These are phyloP conservation scores for Dionaea muscipula DNA, from an alignment of 179 eudicot genomes.

Conservation along the genomic window DNA sequence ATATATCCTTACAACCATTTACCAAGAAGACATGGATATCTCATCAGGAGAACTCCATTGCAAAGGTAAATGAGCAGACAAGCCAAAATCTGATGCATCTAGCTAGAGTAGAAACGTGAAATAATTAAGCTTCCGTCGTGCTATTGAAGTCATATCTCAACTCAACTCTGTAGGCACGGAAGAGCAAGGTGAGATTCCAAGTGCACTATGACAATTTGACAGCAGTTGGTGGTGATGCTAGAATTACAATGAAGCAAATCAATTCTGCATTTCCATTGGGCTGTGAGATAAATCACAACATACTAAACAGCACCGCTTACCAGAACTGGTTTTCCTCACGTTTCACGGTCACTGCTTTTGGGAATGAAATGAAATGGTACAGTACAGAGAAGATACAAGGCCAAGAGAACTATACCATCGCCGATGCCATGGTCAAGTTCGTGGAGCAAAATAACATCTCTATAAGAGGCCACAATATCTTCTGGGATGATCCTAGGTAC, in stretches of 20 bases:
- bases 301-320: constrained; percentile 38
- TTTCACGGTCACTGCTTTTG: constrained; percentile 54
- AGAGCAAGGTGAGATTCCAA: constrained; percentile 26
- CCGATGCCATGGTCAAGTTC: constrained; percentile 52
- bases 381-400: constrained; percentile 32
- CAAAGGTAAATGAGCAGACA: constrained; percentile 21
- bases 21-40: constrained; percentile 38
- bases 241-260: constrained; percentile 21
- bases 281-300: constrained; percentile 30
- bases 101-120: no score
- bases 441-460: constrained; percentile 29
- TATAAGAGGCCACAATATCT: constrained; percentile 56
- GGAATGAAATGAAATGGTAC: constrained; percentile 80
- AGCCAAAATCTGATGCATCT: background rate
- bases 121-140: no score
- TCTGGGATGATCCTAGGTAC: constrained; percentile 50
- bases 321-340: constrained; percentile 56
- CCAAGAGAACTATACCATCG: constrained; percentile 32
- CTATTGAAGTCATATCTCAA: no score
- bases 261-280: constrained; percentile 42
- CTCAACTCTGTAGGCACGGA: constrained; percentile 24
- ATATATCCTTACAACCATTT: constrained; percentile 39
- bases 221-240: constrained; percentile 22
- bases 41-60: constrained; percentile 28
- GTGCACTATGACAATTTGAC: constrained; percentile 22